Evolutionary conservation across 2,329 filamentous ascomycete species (phyloP).

Genomic region (Apiospora aurea): DNA sequence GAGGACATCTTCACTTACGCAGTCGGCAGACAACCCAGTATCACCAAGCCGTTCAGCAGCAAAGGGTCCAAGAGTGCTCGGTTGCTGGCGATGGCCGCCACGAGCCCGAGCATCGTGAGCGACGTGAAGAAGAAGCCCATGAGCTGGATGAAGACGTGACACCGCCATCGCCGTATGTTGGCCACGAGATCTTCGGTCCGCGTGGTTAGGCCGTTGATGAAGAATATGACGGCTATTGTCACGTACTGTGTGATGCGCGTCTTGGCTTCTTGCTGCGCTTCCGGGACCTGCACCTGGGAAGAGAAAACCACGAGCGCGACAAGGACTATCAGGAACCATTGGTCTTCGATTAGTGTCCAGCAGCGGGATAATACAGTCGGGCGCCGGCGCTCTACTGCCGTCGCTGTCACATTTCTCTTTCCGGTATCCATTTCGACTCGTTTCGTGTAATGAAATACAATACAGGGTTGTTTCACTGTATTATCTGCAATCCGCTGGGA

Average conservation of each 20-base stretch:
- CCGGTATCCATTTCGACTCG: neutral
- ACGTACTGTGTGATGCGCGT: neutral
- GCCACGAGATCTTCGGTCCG: neutral
- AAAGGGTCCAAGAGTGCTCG: neutral
- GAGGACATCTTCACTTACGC: neutral
- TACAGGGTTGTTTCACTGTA: neutral
- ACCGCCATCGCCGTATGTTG: constrained; percentile 1
- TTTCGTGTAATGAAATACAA: neutral
- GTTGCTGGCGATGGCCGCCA: constrained; percentile 7
- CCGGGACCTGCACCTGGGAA: neutral
- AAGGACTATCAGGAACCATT: constrained; percentile 2
- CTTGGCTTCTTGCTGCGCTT: neutral
- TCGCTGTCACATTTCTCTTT: neutral
- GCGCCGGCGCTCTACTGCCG: neutral
- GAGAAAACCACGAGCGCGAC: neutral
- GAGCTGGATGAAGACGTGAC: constrained; percentile 7
- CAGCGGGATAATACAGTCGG: neutral
- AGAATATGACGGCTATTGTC: constrained; percentile 13
- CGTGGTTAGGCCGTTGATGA: constrained; percentile 13
- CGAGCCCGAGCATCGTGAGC: neutral
- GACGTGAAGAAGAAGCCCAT: constrained; percentile 15
- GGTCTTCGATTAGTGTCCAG: neutral
- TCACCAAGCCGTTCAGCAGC: constrained; percentile 14
- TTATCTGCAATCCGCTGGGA: neutral
- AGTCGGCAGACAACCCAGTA: constrained; percentile 21